A percentile compares a stretch with the other conserved stretches of the same genome.
Conservation (phyloP, 345 rosid genomes). For the Eucalyptus regnans region DNA sequence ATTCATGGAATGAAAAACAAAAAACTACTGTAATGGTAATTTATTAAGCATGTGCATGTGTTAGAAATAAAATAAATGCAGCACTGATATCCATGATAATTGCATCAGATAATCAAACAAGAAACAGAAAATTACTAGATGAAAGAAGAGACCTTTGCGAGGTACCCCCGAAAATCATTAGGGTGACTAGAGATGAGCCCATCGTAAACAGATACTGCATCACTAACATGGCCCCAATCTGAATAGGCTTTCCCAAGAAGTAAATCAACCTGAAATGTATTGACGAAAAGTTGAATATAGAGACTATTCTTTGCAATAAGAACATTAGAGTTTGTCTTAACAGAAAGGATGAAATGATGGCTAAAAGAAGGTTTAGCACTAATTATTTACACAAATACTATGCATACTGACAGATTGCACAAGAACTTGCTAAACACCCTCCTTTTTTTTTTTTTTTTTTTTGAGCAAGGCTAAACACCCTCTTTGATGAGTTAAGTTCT, state of each 20-base stretch:
- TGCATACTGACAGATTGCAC: neutral
- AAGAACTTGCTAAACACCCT: neutral
- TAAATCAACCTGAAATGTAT: constrained; percentile 52
- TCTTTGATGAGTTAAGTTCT: neutral
- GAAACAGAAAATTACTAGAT: neutral
- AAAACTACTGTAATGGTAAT: neutral
- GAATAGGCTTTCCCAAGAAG: constrained; percentile 97
- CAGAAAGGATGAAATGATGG: neutral
- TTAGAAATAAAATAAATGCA: neutral
- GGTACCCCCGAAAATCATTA: constrained; percentile 83
- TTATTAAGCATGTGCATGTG: neutral
- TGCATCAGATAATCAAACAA: neutral
- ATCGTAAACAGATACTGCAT: constrained; percentile 83
- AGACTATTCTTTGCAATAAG: neutral
- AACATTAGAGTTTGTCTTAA: neutral
- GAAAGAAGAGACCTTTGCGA: constrained; percentile 60
- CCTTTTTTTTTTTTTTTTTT: neutral
- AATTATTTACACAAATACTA: neutral
- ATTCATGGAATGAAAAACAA: neutral
- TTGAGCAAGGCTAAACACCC: neutral
- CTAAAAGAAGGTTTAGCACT: neutral
- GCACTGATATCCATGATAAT: neutral
- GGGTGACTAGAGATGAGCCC: constrained; percentile 68
- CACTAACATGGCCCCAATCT: constrained; percentile 84
- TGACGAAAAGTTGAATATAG: neutral